These are phyloP conservation scores for Ophiosphaerella narmari DNA, from an alignment of 2,329 filamentous ascomycete genomes.

Conservation along the genomic window DNA sequence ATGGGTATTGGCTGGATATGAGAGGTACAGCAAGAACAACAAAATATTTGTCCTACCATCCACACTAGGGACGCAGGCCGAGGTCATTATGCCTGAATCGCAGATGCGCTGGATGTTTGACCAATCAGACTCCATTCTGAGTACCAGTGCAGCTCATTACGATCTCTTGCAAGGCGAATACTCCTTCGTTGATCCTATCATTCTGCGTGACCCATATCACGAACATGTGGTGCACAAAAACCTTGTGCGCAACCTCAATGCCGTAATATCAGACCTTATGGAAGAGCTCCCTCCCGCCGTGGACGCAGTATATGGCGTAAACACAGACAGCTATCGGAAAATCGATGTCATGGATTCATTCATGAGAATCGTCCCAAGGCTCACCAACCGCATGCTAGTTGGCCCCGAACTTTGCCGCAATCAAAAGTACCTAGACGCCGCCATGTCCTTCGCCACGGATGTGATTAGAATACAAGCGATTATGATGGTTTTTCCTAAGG, in stretches of 20 bases:
- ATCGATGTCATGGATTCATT: constrained; percentile 45
- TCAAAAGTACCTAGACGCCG: constrained; percentile 52
- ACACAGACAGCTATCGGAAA: constrained; percentile 45
- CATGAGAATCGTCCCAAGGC: constrained; percentile 45
- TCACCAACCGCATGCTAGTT: constrained; percentile 53
- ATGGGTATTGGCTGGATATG: constrained; percentile 28
- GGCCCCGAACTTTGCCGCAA: constrained; percentile 54
- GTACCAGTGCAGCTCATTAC: constrained; percentile 43
- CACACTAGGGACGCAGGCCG: constrained; percentile 26
- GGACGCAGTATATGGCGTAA: constrained; percentile 42
- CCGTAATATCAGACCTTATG: constrained; percentile 43
- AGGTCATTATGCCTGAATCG: constrained; percentile 42
- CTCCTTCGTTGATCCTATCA: constrained; percentile 40
- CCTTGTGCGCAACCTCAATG: constrained; percentile 47
- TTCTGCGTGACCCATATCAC: constrained; percentile 48
- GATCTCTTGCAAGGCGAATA: constrained; percentile 48
- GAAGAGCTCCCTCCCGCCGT: constrained; percentile 46
- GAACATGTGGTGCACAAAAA: constrained; percentile 49
- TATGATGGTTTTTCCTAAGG: constrained; percentile 53
- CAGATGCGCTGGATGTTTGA: constrained; percentile 49
- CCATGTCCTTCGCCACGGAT: constrained; percentile 57
- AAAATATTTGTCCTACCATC: constrained; percentile 33
- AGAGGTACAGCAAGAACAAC: constrained; percentile 29
- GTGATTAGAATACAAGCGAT: constrained; percentile 47
- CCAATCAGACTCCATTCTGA: constrained; percentile 49